Conservation (phyloP, 2,329 filamentous ascomycete species). For the Claviceps pusilla region DNA sequence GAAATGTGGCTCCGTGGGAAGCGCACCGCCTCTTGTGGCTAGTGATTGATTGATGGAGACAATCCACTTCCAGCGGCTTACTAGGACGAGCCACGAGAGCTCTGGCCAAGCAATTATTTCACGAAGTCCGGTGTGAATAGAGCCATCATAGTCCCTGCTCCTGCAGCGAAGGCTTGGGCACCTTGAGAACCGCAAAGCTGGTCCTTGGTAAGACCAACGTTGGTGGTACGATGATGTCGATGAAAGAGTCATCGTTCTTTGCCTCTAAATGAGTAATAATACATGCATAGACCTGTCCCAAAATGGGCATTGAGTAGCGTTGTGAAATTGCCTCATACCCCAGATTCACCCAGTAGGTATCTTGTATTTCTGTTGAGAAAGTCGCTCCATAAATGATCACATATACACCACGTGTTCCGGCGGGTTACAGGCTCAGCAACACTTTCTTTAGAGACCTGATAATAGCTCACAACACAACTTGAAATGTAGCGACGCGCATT, state of each 20-base stretch:
- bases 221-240: background rate
- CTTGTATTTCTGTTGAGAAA: background rate
- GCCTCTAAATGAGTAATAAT: background rate
- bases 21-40: slow-evolving; percentile 6
- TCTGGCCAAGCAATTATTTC: background rate
- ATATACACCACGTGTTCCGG: background rate
- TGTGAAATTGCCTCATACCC: background rate
- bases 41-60: background rate
- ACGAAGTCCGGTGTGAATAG: background rate
- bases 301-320: background rate
- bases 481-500: background rate
- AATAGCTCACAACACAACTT: background rate
- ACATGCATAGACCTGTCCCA: background rate
- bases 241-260: background rate
- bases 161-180: background rate
- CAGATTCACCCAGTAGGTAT: background rate
- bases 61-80: background rate
- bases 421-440: background rate
- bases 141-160: background rate
- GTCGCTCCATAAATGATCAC: background rate
- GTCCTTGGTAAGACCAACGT: background rate
- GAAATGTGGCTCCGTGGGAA: background rate
- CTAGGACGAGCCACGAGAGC: background rate
- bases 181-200: background rate
- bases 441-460: background rate